phyloP scores from a whole-genome alignment of 441 rosid genomes.

The Daphne laureola region DNA sequence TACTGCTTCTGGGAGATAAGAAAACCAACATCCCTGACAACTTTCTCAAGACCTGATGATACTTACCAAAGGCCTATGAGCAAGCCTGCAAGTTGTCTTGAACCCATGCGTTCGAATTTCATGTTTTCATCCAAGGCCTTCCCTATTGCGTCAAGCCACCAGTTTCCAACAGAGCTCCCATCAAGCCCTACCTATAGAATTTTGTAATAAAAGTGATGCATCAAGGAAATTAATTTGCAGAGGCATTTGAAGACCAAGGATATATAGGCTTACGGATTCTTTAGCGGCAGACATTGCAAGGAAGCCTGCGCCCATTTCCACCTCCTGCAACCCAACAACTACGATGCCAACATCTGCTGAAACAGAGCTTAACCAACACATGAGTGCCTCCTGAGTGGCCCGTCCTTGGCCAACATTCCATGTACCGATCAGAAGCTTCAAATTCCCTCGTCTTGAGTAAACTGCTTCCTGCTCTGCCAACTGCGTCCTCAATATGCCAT shows the following conservation, averaged over 20 bases:
- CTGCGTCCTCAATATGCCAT: constrained; percentile 56
- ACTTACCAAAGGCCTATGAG: constrained; percentile 89
- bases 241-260: not conserved
- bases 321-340: constrained; percentile 94
- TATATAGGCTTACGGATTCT: constrained; percentile 71
- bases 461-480: constrained; percentile 47
- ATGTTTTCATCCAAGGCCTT: constrained; percentile 72
- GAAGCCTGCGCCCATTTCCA: constrained; percentile 99
- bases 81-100: constrained; percentile 91
- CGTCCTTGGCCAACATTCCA: constrained; percentile 99
- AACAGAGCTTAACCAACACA: constrained; percentile 82
- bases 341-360: constrained; percentile 90
- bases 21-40: not conserved
- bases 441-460: constrained; percentile 50
- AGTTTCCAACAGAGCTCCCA: constrained; percentile 91
- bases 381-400: constrained; percentile 78
- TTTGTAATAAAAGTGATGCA: constrained; percentile 11
- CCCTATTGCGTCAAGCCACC: constrained; percentile 91
- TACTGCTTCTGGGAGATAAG: not conserved
- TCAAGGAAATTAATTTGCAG: not conserved
- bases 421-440: constrained; percentile 74
- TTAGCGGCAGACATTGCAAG: constrained; percentile 99
- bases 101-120: constrained; percentile 93
- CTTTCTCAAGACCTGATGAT: constrained; percentile 2
- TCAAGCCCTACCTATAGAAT: constrained; percentile 91